Base-by-base conservation (phyloP, 176 grass and related monocot genomes). In the Metroxylon sagu region DNA sequence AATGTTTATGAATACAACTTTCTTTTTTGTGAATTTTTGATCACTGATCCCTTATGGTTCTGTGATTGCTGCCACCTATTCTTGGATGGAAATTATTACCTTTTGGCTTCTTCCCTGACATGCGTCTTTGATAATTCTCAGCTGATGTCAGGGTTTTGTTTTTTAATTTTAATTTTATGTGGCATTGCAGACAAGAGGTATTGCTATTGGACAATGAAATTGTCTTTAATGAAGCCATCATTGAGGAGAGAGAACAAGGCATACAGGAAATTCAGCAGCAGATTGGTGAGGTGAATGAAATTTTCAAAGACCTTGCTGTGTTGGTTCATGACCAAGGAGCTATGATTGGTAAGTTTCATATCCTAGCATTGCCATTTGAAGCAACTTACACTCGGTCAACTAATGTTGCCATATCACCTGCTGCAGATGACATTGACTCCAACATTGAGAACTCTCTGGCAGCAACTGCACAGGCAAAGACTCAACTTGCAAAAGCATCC, bases 181-280 rank as follows among this genome's bases (percentile, higher is more conserved):
- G 18, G 25, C 25, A 31, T 4, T 6, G 19, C 16, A 71, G 68
- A 58, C 68, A 71, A 71, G 68, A 71, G 56, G 48, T 71, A 26
- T 12, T 71, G 19, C 79, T 85, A 65, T 82, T 95, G 78, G 89
- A 95, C 79, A 95, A 89, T 71, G 89, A 95, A 56, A 72, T 85
- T 10, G 76, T 95, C 21, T 95, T 88, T 56, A 95, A 77, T 18
- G 83, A 86, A 15, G 69, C 65, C 0, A 31, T 83, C 2, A 55
- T 83, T 19, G 43, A 64, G 16, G 83, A 91, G 88, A 74, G 83
- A 81, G 76, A 86, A 12, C 72, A 67, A 64, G 79, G 77, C 64
- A 91, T 80, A 51, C 62, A 66, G 25, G 80, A 91, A 60, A 79
- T 80, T 18, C 69, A 83, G 72, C 72, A 80, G 26, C 72, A 74